Conservation (phyloP, 257 asterid species). For the Primulina eburnea region DNA sequence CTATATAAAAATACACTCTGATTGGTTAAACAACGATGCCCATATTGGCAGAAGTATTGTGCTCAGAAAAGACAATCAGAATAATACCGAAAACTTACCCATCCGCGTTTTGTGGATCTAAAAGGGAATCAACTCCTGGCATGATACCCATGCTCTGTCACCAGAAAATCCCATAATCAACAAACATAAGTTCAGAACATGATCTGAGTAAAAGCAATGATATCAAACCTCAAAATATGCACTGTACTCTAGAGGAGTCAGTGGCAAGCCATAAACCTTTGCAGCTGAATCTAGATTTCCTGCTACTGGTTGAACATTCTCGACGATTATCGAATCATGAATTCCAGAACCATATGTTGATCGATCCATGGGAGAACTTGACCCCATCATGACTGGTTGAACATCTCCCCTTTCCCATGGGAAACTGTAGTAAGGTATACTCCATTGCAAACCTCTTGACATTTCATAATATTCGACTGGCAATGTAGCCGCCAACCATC, state of each 20-base stretch:
- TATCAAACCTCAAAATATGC: slow-evolving; percentile 70
- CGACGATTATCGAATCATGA: slow-evolving; percentile 34
- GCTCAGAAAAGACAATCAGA: not conserved
- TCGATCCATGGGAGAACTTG: slow-evolving; percentile 50
- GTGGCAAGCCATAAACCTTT: slow-evolving; percentile 63
- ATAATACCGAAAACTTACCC: slow-evolving; percentile 52
- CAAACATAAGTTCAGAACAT: not conserved
- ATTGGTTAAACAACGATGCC: not conserved
- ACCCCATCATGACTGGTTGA: slow-evolving; percentile 44
- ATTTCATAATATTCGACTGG: slow-evolving; percentile 88
- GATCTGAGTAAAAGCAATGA: not conserved
- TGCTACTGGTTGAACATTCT: slow-evolving; percentile 38
- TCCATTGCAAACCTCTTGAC: slow-evolving; percentile 82
- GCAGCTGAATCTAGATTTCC: slow-evolving; percentile 35
- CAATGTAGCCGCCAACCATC: slow-evolving; percentile 73
- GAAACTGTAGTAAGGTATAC: slow-evolving; percentile 78
- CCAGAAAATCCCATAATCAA: slow-evolving; percentile 29
- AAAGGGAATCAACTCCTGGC: slow-evolving; percentile 74
- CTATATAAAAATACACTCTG: slow-evolving; percentile 31
- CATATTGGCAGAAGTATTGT: not conserved
- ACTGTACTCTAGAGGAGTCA: slow-evolving; percentile 65
- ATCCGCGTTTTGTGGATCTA: slow-evolving; percentile 67
- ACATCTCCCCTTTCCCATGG: slow-evolving; percentile 68
- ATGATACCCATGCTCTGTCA: slow-evolving; percentile 57
- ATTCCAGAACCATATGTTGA: slow-evolving; percentile 32